Conservation (phyloP, 495 filamentous ascomycete species). For the Talaromyces nanjingensis region DNA sequence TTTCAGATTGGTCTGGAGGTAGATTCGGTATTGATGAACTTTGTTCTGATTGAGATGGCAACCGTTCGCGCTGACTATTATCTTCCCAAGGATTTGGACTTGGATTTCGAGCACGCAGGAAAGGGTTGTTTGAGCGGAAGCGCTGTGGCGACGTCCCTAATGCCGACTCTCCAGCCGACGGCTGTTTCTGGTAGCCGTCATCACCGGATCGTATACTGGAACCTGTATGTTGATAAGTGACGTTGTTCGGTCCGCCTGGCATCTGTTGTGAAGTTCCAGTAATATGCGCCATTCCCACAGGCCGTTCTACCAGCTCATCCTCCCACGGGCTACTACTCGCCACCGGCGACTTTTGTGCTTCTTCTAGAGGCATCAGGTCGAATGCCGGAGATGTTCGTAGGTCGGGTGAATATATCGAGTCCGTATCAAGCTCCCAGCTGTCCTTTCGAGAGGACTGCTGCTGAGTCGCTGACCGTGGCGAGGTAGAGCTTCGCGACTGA, state of each 20-base stretch:
- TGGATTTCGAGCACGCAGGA: constrained; percentile 26
- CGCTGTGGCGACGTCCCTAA: constrained; percentile 6
- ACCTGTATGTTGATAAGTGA: constrained; percentile 9
- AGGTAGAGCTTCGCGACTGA: constrained; percentile 21
- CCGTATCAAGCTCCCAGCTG: constrained; percentile 9
- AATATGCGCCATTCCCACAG: constrained; percentile 4
- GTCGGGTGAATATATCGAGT: constrained; percentile 36
- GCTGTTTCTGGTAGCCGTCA: neutral
- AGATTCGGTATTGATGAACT: neutral
- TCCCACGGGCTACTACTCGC: constrained; percentile 23
- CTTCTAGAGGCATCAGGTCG: constrained; percentile 37
- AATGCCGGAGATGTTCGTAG: constrained; percentile 38
- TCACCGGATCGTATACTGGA: neutral
- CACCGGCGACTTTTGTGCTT: constrained; percentile 36
- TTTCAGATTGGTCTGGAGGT: neutral
- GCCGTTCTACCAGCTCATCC: constrained; percentile 24
- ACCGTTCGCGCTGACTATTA: constrained; percentile 16
- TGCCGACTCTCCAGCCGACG: neutral
- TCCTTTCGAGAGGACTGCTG: constrained; percentile 3
- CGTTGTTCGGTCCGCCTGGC: neutral
- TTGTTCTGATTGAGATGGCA: neutral
- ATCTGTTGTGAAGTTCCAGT: neutral
- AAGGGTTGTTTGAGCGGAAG: constrained; percentile 40
- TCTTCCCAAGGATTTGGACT: constrained; percentile 21
- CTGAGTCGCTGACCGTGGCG: constrained; percentile 18